Base-by-base conservation (phyloP, 495 filamentous ascomycete species). In the Penicillium coprophilum region DNA sequence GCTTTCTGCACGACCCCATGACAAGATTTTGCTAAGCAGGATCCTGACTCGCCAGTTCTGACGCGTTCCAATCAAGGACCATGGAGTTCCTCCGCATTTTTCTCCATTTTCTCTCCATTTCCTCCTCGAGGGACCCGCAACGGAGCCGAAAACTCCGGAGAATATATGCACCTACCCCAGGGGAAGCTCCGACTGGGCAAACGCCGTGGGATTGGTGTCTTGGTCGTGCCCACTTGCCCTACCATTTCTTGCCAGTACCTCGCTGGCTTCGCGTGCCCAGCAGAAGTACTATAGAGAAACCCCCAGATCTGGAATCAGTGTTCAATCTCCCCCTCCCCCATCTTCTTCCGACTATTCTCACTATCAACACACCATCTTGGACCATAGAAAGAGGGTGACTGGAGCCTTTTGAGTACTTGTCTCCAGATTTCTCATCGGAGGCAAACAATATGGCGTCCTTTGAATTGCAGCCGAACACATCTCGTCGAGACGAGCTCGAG, bases 1-100 rank as follows among this genome's bases (percentile, higher is more conserved):
- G n/a, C 46, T 27, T 32, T 32, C 41, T 47, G 53, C 24, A 31
- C 45, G 41, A 27, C 48, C 21, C 19, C 32, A 50, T 56, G 50
- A 58, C 50, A 58, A 31, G 5, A 10, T n/a, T 23, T 27, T 34
- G 0, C 12, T 51, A 40, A 51, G 34, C 21, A 28, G 46, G 34
- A 10, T 19, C 11, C 8, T 30, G 6, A 24, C 8, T 46, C 23
- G 36, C 38, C 6, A 21, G 8, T 21, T 7, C 57, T 52, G 46
- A 63, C 1, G 44, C 36, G 41, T 46, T 48, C 56, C 39, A 43
- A 30, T 43, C 44, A 57, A 40, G 45, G 32, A 34, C 55, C 51
- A 57, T 57, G 62, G 58, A 58, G 56, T 53, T 28, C 24, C 62
- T 65, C 62, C 64, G 61, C 64, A 59, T 65, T 56, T 56, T 57